A percentile compares a stretch with the other conserved stretches of the same genome.
phyloP scores from a whole-genome alignment of 163 green algal genomes.

The Chlamydomonas reinhardtii region DNA sequence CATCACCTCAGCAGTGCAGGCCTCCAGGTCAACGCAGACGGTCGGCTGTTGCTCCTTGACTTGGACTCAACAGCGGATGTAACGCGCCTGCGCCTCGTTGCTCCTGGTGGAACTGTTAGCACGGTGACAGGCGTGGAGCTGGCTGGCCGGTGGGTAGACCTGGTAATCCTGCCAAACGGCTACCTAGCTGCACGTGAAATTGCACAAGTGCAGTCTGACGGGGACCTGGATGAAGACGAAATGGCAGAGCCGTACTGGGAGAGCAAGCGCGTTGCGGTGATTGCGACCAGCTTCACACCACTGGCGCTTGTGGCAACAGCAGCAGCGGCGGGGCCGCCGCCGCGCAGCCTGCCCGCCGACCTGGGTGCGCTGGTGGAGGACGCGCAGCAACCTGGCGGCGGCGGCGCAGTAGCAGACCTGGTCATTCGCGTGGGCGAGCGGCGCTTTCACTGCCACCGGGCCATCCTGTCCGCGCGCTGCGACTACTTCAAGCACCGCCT shows the following conservation, averaged over 20 bases:
- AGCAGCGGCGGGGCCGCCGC: no score
- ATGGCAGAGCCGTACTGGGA: no score
- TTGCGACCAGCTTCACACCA: background rate
- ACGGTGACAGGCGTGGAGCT: background rate
- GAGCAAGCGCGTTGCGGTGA: no score
- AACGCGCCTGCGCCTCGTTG: background rate
- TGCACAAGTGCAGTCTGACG: no score
- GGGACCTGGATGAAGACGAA: no score
- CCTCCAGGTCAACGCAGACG: no score
- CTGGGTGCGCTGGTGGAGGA: background rate
- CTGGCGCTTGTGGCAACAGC: background rate
- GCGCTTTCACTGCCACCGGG: background rate
- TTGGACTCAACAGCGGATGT: no score
- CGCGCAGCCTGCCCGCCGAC: background rate
- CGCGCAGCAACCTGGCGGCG: background rate
- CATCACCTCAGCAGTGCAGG: no score
- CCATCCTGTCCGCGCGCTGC: background rate
- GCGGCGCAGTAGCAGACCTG: background rate
- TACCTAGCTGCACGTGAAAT: background rate
- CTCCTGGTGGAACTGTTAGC: background rate
- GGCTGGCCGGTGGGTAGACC: background rate
- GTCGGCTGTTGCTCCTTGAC: background rate
- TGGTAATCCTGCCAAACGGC: background rate
- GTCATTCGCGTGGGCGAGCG: background rate
- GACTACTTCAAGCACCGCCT: slow-evolving; percentile 4